Conservation (phyloP, 768 basidiomycete species). For the Glaciozyma martinii region DNA sequence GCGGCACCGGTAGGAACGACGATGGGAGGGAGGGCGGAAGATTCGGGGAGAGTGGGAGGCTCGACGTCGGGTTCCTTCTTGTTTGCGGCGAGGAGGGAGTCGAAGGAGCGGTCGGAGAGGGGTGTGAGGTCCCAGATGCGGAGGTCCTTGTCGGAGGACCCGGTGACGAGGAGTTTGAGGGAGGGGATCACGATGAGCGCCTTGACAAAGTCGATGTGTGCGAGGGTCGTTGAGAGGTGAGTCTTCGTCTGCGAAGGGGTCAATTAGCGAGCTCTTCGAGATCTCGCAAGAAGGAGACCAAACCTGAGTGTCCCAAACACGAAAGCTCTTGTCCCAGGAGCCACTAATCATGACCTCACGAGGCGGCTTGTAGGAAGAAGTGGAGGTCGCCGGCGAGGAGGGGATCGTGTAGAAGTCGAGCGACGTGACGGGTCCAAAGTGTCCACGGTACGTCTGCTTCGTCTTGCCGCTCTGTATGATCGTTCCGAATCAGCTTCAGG, state of each 20-base stretch:
- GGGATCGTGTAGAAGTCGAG: conserved; percentile 50
- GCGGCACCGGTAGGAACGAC: conserved; percentile 8
- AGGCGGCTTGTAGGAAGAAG: conserved; percentile 42
- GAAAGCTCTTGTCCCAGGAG: conserved; percentile 96
- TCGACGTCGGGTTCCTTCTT: not conserved
- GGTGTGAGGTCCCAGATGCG: conserved; percentile 63
- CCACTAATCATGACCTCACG: conserved; percentile 65
- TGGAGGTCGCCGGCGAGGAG: conserved; percentile 20
- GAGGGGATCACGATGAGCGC: conserved; percentile 61
- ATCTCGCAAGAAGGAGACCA: conserved; percentile 27
- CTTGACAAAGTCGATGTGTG: conserved; percentile 89
- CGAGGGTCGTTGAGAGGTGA: conserved; percentile 57
- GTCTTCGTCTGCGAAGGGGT: conserved; percentile 52
- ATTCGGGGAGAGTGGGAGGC: not conserved
- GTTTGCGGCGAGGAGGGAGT: conserved; percentile 39
- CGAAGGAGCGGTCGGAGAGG: conserved; percentile 33
- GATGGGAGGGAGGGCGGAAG: not conserved
- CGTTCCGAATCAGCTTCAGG: no score
- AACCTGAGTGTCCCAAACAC: conserved; percentile 73
- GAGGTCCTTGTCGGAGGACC: conserved; percentile 79
- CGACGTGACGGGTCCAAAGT: conserved; percentile 79
- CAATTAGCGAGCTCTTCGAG: not conserved
- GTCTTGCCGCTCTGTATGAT: conserved; percentile 66
- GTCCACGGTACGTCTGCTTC: conserved; percentile 65
- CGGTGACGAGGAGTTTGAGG: conserved; percentile 63